Percentiles rank a stretch among this genome's conserved stretches.
phyloP scores from a whole-genome alignment of 2,329 filamentous ascomycete species.

The Neurospora sp. region DNA sequence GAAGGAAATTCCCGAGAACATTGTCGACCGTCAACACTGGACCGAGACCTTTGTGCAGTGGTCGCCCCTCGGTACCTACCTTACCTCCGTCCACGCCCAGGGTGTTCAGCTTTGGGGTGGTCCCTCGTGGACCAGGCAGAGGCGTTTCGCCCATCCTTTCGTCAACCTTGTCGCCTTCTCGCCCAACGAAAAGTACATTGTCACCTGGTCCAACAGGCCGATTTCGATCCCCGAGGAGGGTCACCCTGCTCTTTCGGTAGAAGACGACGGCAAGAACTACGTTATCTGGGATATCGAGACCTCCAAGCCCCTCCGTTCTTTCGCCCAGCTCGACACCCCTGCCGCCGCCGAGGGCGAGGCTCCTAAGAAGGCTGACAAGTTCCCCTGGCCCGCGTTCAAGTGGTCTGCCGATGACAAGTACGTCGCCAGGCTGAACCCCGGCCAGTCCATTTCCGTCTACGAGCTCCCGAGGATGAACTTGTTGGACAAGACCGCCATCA shows the following conservation, averaged over 20 bases:
- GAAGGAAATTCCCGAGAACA: conserved; percentile 74
- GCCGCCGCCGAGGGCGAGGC: conserved; percentile 53
- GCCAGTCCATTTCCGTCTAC: conserved; percentile 91
- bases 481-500: conserved; percentile 82
- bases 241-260: conserved; percentile 71
- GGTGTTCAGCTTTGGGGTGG: conserved; percentile 98
- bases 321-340: conserved; percentile 77
- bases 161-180: conserved; percentile 97
- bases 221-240: conserved; percentile 85
- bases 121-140: conserved; percentile 76
- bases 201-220: conserved; percentile 92
- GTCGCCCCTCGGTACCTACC: conserved; percentile 89
- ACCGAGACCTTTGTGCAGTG: conserved; percentile 97
- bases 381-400: conserved; percentile 98
- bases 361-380: conserved; percentile 67
- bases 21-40: conserved; percentile 92
- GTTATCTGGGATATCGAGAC: conserved; percentile 96
- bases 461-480: conserved; percentile 83
- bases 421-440: conserved; percentile 81
- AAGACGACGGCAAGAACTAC: conserved; percentile 99
- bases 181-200: conserved; percentile 81
- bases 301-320: conserved; percentile 81
- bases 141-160: conserved; percentile 87
- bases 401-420: conserved; percentile 98
- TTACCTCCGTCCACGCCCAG: conserved; percentile 90